A percentile compares a stretch with the other conserved stretches of the same genome.
Conservation (phyloP, 805 yeast genomes). For the Teunomyces tritomae region DNA sequence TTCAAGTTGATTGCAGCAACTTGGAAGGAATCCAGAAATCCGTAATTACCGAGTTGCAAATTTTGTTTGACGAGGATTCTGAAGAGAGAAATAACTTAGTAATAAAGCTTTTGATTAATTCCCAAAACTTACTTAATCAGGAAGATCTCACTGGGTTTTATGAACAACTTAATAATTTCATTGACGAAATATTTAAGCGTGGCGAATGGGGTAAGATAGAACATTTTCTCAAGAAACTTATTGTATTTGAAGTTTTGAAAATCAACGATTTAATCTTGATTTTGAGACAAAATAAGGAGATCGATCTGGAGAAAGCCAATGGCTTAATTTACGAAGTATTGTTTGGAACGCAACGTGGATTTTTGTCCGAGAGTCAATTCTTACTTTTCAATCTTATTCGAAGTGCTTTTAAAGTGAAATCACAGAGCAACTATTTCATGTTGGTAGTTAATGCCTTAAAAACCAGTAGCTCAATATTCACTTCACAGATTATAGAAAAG, state of each 20-base stretch:
- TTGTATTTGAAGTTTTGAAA: slow-evolving; percentile 15
- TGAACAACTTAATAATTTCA: slow-evolving; percentile 7
- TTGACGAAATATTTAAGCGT: background rate
- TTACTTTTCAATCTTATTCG: slow-evolving; percentile 13
- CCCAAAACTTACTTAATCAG: slow-evolving; percentile 4
- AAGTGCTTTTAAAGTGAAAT: slow-evolving; percentile 10
- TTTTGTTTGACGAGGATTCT: background rate
- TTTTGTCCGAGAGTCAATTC: background rate
- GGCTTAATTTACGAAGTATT: slow-evolving; percentile 9
- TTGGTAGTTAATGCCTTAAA: slow-evolving; percentile 13
- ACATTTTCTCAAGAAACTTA: slow-evolving; percentile 14
- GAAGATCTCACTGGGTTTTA: slow-evolving; percentile 7
- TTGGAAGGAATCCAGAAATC: slow-evolving; percentile 2
- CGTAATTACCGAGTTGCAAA: slow-evolving; percentile 6
- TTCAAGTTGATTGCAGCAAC: slow-evolving; percentile 7
- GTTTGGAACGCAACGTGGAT: slow-evolving; percentile 6
- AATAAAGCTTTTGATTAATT: slow-evolving; percentile 15
- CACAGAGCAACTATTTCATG: slow-evolving; percentile 11
- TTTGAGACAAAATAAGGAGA: slow-evolving; percentile 8
- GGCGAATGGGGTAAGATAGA: slow-evolving; percentile 2
- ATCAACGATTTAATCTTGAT: slow-evolving; percentile 12
- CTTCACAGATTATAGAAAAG: slow-evolving; percentile 4
- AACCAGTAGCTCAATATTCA: slow-evolving; percentile 3
- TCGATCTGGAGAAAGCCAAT: slow-evolving; percentile 1
- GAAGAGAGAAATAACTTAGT: slow-evolving; percentile 13